phyloP scores from a whole-genome alignment of 257 asterid species.

The Solanum dulcamara region DNA sequence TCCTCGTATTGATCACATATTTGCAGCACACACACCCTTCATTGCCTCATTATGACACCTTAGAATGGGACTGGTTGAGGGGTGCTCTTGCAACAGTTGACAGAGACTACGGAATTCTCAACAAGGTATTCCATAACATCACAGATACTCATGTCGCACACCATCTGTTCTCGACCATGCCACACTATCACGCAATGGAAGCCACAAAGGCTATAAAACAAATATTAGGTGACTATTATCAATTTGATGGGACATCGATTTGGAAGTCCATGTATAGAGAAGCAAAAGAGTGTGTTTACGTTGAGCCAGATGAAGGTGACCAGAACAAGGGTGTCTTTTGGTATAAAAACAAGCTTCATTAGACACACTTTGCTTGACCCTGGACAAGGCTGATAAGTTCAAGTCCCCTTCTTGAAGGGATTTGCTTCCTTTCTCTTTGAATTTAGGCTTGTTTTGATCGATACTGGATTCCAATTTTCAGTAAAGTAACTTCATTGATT shows the following conservation, averaged over 20 bases:
- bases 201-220: conserved; percentile 79
- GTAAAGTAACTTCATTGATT: neutral
- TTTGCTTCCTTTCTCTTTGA: neutral
- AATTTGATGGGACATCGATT: conserved; percentile 54
- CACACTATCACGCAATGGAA: conserved; percentile 80
- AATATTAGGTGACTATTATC: conserved; percentile 59
- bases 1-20: conserved; percentile 68
- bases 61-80: conserved; percentile 81
- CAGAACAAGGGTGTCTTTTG: conserved; percentile 62
- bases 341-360: no score
- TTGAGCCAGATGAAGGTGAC: conserved; percentile 51
- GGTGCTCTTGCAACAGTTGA: conserved; percentile 76
- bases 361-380: conserved; percentile 10
- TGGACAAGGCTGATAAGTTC: neutral
- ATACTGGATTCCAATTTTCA: neutral
- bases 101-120: conserved; percentile 62
- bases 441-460: neutral
- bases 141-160: conserved; percentile 82
- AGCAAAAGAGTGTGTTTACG: conserved; percentile 64
- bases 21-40: conserved; percentile 83
- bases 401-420: neutral
- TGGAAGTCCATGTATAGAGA: conserved; percentile 64
- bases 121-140: conserved; percentile 67
- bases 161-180: conserved; percentile 78
- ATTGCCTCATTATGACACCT: conserved; percentile 16